Base-by-base conservation (phyloP, 1,139 yeast species). In the Blastobotrys apis region DNA sequence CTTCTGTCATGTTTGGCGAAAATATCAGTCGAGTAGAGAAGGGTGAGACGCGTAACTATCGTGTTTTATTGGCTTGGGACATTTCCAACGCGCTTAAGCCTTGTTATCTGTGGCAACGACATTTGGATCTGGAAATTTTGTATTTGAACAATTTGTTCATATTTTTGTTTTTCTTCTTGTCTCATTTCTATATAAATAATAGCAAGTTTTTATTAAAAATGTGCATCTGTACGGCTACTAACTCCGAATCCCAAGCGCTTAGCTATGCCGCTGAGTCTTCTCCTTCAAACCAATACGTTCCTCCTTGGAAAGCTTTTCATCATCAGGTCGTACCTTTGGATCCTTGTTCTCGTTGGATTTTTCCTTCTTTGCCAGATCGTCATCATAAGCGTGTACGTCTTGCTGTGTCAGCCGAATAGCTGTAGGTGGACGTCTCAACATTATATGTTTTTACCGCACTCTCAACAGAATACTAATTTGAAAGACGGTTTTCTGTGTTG, bases 351-450 rank as follows among this genome's bases (percentile, higher is more conserved):
- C 47, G 23, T 36, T 40, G 25, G 43, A 43, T 35, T 52, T 47
- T 29, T 48, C 52, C 23, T 52, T 47, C 19, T 44, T 43, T 21
- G 41, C 47, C 39, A 45, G 40, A 21, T 49, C 46, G 47, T 80
- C 84, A 50, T 81, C 86, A 52, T 77, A 80, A 43, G 73, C 80
- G 49, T 75, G 66, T 2, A 81, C 72, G 51, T 81, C 87, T 50
- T 80, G 85, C 0, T 83, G 82, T 0, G 84, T 79, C 43, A 81
- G 72, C 50, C 72, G 72, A 44, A 81, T 80, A 1, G 78, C 71
- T 0, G 87, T 81, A 2, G 86, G 81, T 4, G 75, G 80, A 49
- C 85, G 67, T 60, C 85, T 65, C 44, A 81, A 67, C 86, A 80
- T 80, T n/a, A n/a, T 30, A 8, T 13, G 10, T 32, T 27, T 3